Conservation (phyloP, 257 asterid genomes). For the Gentiana dahurica region DNA sequence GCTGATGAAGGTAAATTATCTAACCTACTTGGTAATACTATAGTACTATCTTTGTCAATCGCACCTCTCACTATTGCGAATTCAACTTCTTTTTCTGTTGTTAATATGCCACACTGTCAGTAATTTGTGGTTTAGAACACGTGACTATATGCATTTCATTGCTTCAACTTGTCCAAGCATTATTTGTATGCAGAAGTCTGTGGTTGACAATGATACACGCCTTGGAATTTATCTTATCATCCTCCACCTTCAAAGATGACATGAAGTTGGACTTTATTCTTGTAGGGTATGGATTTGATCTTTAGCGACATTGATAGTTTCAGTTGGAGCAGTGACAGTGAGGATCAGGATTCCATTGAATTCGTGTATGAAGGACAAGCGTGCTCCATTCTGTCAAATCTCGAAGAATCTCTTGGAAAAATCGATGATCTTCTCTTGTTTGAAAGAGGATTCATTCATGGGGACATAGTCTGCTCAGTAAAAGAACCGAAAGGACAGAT, state of each 20-base stretch:
- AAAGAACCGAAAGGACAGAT: conserved; percentile 60
- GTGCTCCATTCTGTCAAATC: conserved; percentile 60
- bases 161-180: too few relatives aligned
- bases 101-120: not conserved
- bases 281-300: conserved; percentile 52
- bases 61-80: not conserved
- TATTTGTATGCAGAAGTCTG: too few relatives aligned
- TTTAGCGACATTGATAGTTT: conserved; percentile 60
- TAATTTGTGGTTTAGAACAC: too few relatives aligned
- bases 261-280: conserved; percentile 9
- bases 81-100: not conserved
- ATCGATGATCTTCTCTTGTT: conserved; percentile 86
- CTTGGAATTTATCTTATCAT: too few relatives aligned
- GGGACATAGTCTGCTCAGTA: conserved; percentile 65
- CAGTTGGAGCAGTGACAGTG: conserved; percentile 51
- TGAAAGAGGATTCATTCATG: conserved; percentile 53
- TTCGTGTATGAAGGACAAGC: conserved; percentile 72
- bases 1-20: too few relatives aligned
- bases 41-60: conserved; percentile 10
- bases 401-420: conserved; percentile 65
- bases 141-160: too few relatives aligned
- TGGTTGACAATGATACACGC: too few relatives aligned
- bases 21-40: not conserved
- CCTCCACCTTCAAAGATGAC: conserved; percentile 3
- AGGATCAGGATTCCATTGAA: conserved; percentile 72